Evolutionary conservation across 225 moss, liverwort and hornwort genomes (phyloP), one percentile per base, ranked within the genome.

Genomic region (Sphagnum contortum): DNA sequence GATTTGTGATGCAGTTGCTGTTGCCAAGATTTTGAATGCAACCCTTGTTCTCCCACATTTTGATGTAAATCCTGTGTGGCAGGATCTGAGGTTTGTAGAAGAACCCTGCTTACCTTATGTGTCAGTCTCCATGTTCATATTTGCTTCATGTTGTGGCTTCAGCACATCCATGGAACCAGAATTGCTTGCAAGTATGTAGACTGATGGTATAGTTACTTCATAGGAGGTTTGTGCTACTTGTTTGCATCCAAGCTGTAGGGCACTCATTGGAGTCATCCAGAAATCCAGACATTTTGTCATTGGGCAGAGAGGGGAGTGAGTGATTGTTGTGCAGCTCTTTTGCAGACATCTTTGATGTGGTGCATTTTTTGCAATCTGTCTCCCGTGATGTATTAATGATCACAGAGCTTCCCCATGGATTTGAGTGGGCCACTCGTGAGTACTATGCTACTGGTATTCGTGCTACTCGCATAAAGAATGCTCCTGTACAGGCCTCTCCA

Each of bases 1-100:
- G 93, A 81, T 98, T 57, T 90, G 98, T 82, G 98, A 93, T 72
- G 98, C 98, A 45, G 91, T 98, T 73, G 98, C 93, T 60, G 82
- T 98, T 57, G 98, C 98, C 63, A 93, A 81, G 73, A 80, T 92
- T 13, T 70, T 98, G 62, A 93, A 91, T 66, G 90, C 85, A 66
- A 93, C 85, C 59, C 87, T 98, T 13, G 52, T 98, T 52, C 77
- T 98, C 66, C 98, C 98, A 48, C 87, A 88, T 4, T 88, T 98
- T 66, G 98, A 98, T 73, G 75, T 81, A 47, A 98, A 98, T 72
- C 82, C 88, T 48, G 85, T 93, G 70, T 98, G 98, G 98, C 80
- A 84, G 71, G 98, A 98, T 71, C 67, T 82, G 63, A 98, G 93
- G 93, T 92, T 68, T 64, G 73, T 68, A 68, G 52, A n/a, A 45